A percentile compares a stretch with the other conserved stretches of the same genome.
Evolutionary conservation across 164 flowering plant genomes (phyloP).

Genomic region (Houttuynia cordata): DNA sequence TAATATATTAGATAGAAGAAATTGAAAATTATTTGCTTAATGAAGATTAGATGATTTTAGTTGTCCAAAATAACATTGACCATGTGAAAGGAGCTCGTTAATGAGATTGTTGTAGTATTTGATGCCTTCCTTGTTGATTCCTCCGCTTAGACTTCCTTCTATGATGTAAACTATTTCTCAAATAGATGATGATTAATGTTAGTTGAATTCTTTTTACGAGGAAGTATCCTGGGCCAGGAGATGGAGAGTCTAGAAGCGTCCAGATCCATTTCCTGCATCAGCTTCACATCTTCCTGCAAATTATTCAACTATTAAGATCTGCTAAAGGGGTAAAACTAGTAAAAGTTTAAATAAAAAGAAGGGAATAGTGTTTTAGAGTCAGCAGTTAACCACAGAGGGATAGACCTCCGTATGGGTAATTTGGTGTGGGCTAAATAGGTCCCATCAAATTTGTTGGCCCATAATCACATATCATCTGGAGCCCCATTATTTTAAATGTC

Average conservation of each 20-base stretch:
- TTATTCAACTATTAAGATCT: not conserved
- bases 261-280: constrained; percentile 38
- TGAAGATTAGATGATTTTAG: not conserved
- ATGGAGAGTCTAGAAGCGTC: constrained; percentile 71
- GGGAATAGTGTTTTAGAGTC: not conserved
- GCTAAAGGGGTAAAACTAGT: not conserved
- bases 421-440: no score
- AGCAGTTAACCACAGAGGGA: no score
- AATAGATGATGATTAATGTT: not conserved
- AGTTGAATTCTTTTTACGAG: constrained; percentile 22
- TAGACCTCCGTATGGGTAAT: no score
- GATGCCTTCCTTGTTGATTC: constrained; percentile 23
- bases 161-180: not conserved
- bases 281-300: constrained; percentile 50
- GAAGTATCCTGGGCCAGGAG: constrained; percentile 65
- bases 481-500: no score
- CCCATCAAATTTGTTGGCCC: no score
- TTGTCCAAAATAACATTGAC: not conserved
- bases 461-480: no score
- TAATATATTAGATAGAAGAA: no score
- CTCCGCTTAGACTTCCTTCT: constrained; percentile 21
- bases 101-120: constrained; percentile 27
- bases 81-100: constrained; percentile 20
- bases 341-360: not conserved
- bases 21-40: not conserved